Percentiles rank a stretch among this genome's conserved stretches.
These are phyloP conservation scores for Verticillium nubilum DNA, from an alignment of 2,329 filamentous ascomycete genomes.

Conservation along the genomic window DNA sequence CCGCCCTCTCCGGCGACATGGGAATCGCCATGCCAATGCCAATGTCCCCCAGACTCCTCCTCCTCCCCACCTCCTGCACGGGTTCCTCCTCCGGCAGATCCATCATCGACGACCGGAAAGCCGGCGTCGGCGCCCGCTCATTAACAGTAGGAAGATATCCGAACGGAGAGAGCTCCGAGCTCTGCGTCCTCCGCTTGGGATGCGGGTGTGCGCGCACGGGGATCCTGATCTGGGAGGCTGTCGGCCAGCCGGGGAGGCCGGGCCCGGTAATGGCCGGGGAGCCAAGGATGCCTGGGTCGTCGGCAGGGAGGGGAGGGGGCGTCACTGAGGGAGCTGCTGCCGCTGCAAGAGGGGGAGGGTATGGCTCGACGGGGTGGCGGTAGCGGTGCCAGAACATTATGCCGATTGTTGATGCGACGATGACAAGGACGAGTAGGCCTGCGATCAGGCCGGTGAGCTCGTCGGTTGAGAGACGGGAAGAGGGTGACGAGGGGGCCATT, in stretches of 20 bases:
- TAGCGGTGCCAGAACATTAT: slow-evolving; percentile 15
- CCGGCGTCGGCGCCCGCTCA: neutral
- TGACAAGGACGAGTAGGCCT: slow-evolving; percentile 15
- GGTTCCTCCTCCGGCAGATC: neutral
- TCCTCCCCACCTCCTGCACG: neutral
- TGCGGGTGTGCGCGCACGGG: slow-evolving; percentile 23
- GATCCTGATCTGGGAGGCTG: slow-evolving; percentile 18
- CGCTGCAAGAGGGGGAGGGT: neutral
- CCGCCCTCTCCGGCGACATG: neutral
- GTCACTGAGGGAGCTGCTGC: neutral
- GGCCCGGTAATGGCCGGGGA: neutral
- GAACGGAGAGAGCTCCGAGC: slow-evolving; percentile 7
- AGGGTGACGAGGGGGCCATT: slow-evolving; percentile 1
- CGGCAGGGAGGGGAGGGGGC: neutral
- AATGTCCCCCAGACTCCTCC: neutral
- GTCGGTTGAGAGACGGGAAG: slow-evolving; percentile 13
- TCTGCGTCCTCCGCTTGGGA: slow-evolving; percentile 8
- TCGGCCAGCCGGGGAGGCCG: neutral
- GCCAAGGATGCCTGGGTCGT: neutral
- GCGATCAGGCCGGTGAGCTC: slow-evolving; percentile 22
- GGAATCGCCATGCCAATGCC: neutral
- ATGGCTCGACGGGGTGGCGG: neutral
- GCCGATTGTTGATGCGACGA: slow-evolving; percentile 15
- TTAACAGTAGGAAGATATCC: slow-evolving; percentile 9
- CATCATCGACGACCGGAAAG: neutral